These are phyloP conservation scores for Parachaetomium inaequale DNA, from an alignment of 495 filamentous ascomycete species.

Conservation along the genomic window DNA sequence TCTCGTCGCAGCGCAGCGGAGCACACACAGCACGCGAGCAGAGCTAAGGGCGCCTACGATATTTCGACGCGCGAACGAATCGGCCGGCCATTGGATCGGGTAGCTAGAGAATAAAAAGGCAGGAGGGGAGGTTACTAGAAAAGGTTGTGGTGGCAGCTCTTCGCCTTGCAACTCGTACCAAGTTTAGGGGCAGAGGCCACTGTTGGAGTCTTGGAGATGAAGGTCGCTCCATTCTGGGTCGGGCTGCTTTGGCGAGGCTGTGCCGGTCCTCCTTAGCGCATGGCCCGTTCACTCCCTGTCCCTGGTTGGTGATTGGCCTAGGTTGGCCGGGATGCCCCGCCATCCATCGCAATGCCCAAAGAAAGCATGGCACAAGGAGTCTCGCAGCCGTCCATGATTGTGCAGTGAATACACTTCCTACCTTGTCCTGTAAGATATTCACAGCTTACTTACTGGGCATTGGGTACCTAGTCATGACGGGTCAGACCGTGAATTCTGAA, in stretches of 20 bases:
- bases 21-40: slow-evolving; percentile 14
- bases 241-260: slow-evolving; percentile 9
- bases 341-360: not conserved
- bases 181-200: not conserved
- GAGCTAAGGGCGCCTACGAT: slow-evolving; percentile 63
- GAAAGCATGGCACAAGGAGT: too few species aligned
- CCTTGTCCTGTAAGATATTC: too few species aligned
- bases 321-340: slow-evolving; percentile 10
- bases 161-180: not conserved
- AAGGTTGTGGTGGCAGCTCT: not conserved
- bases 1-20: slow-evolving; percentile 25
- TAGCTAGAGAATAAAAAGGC: not conserved
- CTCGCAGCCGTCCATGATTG: too few species aligned
- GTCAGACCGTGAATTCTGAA: too few species aligned
- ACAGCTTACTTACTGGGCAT: too few species aligned
- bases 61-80: slow-evolving; percentile 97
- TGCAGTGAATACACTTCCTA: too few species aligned
- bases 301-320: slow-evolving; percentile 10
- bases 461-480: too few species aligned
- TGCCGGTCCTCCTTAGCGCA: not conserved
- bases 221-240: not conserved
- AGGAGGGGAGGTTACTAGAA: not conserved
- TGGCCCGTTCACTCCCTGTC: slow-evolving; percentile 5
- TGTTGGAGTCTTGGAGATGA: slow-evolving; percentile 1
- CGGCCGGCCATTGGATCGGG: slow-evolving; percentile 77